Evolutionary conservation across 257 asterid species (phyloP), one percentile per base, ranked within the genome.

Genomic region (Rhazya stricta): DNA sequence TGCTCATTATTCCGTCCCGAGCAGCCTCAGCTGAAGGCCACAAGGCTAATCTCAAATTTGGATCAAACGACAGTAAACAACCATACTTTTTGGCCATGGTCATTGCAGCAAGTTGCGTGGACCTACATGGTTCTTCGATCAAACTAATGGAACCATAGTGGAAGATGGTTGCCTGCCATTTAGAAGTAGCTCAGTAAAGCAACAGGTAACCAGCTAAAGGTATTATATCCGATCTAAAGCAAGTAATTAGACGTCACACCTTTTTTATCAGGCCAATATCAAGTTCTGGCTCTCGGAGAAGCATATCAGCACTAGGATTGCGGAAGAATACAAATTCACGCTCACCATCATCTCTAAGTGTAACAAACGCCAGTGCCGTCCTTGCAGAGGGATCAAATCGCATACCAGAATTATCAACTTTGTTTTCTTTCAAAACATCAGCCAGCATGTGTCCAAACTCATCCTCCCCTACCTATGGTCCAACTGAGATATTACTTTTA

Each of bases 11-110:
- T 75, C 87, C 91, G 72, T 85, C 81, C 29, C 91, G 86, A 48
- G 99, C 99, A 77, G 96, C 96, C 51, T 87, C 91, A 75, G 81
- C 88, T 6, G 99, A 94, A 67, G 99, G 96, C 99, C 99, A 94
- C 76, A 94, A 82, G 18, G 96, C 88, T 81, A 94, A 81, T 73
- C 99, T 87, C 82, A 94, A 85, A 83, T 94, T 94, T 4, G 99
- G 99, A 83, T 94, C 99, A 74, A 84, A 94, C 29, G 97, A 94
- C 71, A 94, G 94, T 72, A 94, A 76, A 81, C 88, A 78, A 54
- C 97, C 97, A 19, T 97, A 85, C 75, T 83, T 82, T 85, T 86
- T 90, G 74, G 99, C 99, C 61, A 86, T 78, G 34, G 75, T 74
- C 92, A 94, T 88, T 72, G 99, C 97, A 82, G 88, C 88, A 70